Base-by-base conservation (phyloP, 208 protist genomes). In the Balamuthia mandrillaris region DNA sequence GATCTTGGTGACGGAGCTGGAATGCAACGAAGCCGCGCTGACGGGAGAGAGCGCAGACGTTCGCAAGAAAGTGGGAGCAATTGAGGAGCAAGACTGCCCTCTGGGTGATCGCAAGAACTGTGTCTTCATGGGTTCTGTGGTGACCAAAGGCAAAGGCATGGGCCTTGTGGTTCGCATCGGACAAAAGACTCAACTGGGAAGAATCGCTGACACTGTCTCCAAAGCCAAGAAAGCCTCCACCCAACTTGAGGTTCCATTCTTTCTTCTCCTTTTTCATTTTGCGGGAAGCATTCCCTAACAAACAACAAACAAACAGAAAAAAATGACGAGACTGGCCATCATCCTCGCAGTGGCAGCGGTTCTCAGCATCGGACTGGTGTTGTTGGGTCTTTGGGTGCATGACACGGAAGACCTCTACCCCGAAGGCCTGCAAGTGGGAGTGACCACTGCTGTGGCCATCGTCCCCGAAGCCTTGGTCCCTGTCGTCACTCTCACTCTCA, bases 381-480 rank as follows among this genome's bases (percentile, higher is more conserved):
- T 79, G 0, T 9, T 79, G 24, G 70, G 70, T n/a, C 70, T 79
- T 12, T 79, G 70, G 70, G 47, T 3, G 2, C 58, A 31, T 9
- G 70, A 79, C 0, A 79, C 70, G 5, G n/a, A 37, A 5, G 47
- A 33, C 0, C 51, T 56, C 49, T 79, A 79, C 33, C 70, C 70
- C 4, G 70, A 79, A 3, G 70, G 70, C 29, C 70, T 79, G 7
- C 70, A 79, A 44, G 96, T 98, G 47, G 97, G 96, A 18, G 96
- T 99, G 10, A 93, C 96, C 3, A 91, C 99, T 7, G 97, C 96
- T 14, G 98, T 99, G 1, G 98, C 97, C 16, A 97, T 97, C 51
- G 99, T 99, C 72, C 98, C 98, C 18, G 98, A 99, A 90, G 98
- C 97, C 33, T 93, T 99, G 7, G 96, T 97, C 9, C 44, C 54